Evolutionary conservation across 257 asterid species (phyloP).

Genomic region (Galeopsis tetrahit): DNA sequence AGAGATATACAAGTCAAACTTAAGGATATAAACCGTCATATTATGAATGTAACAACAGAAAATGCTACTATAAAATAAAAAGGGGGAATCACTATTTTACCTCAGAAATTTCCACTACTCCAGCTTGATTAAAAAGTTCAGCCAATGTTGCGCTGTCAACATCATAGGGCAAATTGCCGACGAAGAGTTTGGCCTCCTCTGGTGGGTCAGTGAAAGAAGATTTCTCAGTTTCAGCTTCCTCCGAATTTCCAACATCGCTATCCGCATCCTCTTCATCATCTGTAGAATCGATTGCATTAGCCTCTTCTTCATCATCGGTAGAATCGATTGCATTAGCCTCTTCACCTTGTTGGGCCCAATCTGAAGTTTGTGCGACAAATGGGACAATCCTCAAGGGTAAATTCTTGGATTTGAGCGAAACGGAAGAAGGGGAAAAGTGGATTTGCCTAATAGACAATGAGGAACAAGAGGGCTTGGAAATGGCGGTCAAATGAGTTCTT

Average conservation of each 20-base stretch:
- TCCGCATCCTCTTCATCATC: slow-evolving; percentile 36
- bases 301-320: slow-evolving; percentile 21
- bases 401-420: slow-evolving; percentile 42
- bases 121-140: slow-evolving; percentile 68
- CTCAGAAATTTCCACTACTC: slow-evolving; percentile 89
- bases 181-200: slow-evolving; percentile 80
- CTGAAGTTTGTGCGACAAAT: slow-evolving; percentile 46
- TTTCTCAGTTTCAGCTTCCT: slow-evolving; percentile 33
- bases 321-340: slow-evolving; percentile 9
- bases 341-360: slow-evolving; percentile 46
- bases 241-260: slow-evolving; percentile 32
- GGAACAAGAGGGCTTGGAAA: slow-evolving; percentile 30
- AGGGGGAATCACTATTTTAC: slow-evolving; percentile 33
- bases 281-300: neutral
- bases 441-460: slow-evolving; percentile 36
- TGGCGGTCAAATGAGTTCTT: slow-evolving; percentile 31
- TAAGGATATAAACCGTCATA: neutral
- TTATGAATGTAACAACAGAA: neutral
- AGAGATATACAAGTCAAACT: neutral
- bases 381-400: slow-evolving; percentile 36
- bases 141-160: slow-evolving; percentile 73
- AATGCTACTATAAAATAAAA: neutral
- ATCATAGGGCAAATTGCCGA: slow-evolving; percentile 84
- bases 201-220: slow-evolving; percentile 54
- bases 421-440: slow-evolving; percentile 25